Evolutionary conservation across 257 asterid genomes (phyloP), one percentile per base, ranked within the genome.

Genomic region (Solanum rostratum): DNA sequence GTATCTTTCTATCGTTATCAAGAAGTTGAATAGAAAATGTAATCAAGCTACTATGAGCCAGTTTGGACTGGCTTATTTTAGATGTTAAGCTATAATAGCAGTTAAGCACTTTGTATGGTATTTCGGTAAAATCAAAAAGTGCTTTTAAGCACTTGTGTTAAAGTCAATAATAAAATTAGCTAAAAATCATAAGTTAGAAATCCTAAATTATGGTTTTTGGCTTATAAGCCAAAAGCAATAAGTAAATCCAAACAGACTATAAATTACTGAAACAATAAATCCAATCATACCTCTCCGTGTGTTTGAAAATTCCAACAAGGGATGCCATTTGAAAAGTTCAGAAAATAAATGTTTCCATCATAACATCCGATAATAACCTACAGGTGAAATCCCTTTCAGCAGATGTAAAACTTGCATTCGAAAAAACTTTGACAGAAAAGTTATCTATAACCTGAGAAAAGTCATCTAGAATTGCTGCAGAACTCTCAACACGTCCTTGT

Each of bases 291-390:
- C 95, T 96, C 97, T n/a, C 97, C 98, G 78, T 89, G 66, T 69
- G 99, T 96, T 87, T 37, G 93, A 88, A 91, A 94, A 80, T 85
- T 92, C 97, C 98, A 94, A 90, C 92, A 85, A 90, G 93, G 85
- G 85, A 87, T 85, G 76, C 99, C 99, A 88, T 88, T 87, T 85
- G 89, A 88, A 89, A 90, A 88, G 85, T 92, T 71, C 84, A 96
- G 92, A 89, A 96, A 93, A 88, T 94, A 93, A 54, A 96, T 91
- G 83, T 89, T 87, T 73, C 99, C 98, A 65, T 88, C 88, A 86
- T 94, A 96, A 87, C 98, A 94, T 85, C 99, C 99, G 84, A 96
- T 95, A 73, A 94, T 95, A 88, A 96, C 94, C 98, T 95, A 84
- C 43, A 84, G 84, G 88, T 66, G 65, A 22, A 43, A 83, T 52